Percentiles rank a stretch among this genome's conserved stretches.
Conservation (phyloP, 345 rosid genomes). For the Rhodomyrtus tomentosa region DNA sequence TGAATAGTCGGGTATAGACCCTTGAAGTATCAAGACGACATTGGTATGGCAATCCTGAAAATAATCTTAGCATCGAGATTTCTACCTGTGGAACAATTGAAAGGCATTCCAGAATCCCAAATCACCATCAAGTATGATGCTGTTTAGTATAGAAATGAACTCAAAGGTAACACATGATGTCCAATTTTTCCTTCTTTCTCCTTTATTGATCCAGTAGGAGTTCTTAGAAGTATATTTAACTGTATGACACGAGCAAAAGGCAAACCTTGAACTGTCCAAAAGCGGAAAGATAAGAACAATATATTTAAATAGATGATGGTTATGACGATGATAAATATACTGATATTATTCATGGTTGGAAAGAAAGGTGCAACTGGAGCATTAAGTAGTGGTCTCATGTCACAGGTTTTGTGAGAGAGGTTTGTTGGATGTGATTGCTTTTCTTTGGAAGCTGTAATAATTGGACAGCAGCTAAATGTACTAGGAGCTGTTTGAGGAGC, state of each 20-base stretch:
- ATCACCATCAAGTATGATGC: neutral
- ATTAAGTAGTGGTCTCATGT: neutral
- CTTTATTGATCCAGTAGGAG: neutral
- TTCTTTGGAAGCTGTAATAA: neutral
- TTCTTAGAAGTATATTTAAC: neutral
- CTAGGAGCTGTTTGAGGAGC: neutral
- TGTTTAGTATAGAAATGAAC: neutral
- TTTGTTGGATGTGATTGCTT: neutral
- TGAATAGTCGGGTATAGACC: neutral
- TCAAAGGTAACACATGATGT: neutral
- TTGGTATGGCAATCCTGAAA: neutral
- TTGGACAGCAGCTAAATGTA: neutral
- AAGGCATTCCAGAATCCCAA: neutral
- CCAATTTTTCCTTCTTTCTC: neutral
- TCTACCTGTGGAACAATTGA: neutral
- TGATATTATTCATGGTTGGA: neutral
- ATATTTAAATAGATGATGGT: neutral
- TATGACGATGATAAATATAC: neutral
- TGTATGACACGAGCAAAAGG: neutral
- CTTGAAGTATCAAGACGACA: neutral
- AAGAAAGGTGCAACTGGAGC: neutral
- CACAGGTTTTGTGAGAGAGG: neutral
- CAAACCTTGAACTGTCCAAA: neutral
- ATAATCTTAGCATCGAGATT: neutral
- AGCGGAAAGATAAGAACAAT: neutral